Evolutionary conservation across 208 protist species (phyloP).

Genomic region (Crithidia thermophila): DNA sequence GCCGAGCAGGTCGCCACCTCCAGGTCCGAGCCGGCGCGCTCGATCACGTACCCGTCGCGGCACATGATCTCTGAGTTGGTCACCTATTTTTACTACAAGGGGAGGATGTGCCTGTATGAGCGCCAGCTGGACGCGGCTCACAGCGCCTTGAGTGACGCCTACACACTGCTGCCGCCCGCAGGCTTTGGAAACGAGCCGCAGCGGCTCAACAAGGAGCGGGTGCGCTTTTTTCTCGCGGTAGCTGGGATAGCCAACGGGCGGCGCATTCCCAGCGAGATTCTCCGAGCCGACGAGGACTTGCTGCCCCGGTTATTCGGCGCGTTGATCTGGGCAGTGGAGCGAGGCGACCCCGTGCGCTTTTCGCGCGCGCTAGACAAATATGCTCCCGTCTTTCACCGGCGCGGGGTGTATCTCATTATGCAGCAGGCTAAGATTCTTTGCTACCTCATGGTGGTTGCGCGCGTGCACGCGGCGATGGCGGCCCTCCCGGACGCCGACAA

Average conservation of each 20-base stretch:
- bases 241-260: conserved; percentile 59
- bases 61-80: conserved; percentile 88
- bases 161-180: conserved; percentile 67
- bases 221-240: conserved; percentile 76
- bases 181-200: conserved; percentile 55
- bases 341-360: conserved; percentile 55
- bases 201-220: conserved; percentile 78
- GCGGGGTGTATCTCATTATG: conserved; percentile 77
- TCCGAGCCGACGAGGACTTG: conserved; percentile 46
- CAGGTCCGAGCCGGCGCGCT: conserved; percentile 44
- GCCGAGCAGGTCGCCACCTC: conserved; percentile 49
- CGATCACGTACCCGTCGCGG: conserved; percentile 68
- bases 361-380: conserved; percentile 48
- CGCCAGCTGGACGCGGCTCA: conserved; percentile 55
- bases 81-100: conserved; percentile 82
- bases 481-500: conserved; percentile 51
- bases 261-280: conserved; percentile 48
- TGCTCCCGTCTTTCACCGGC: conserved; percentile 46
- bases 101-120: conserved; percentile 76
- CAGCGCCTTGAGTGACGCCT: conserved; percentile 52
- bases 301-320: conserved; percentile 55
- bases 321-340: conserved; percentile 49
- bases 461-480: conserved; percentile 59
- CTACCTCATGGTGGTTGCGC: conserved; percentile 63
- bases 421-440: conserved; percentile 65